Percentiles rank a stretch among this genome's conserved stretches.
These are phyloP conservation scores for Aspergillus costaricaensis DNA, from an alignment of 2,329 filamentous ascomycete species.

Conservation along the genomic window DNA sequence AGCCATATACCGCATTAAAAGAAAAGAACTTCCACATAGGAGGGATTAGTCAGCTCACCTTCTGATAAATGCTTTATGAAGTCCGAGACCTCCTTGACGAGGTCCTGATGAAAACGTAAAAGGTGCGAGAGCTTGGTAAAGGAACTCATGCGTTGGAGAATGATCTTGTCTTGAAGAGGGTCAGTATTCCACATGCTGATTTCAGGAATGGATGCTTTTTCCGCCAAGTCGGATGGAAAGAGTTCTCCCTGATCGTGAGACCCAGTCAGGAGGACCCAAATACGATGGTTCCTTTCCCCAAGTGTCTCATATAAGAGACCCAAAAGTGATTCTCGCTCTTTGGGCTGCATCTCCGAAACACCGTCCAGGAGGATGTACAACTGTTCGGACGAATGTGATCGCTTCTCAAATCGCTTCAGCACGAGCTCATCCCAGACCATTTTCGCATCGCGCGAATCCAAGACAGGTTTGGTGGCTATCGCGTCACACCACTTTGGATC, in stretches of 20 bases:
- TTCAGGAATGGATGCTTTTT: neutral
- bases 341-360: neutral
- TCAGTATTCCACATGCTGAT: neutral
- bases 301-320: neutral
- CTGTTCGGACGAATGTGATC: neutral
- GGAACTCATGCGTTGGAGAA: neutral
- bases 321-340: neutral
- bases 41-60: neutral
- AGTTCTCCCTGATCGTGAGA: neutral
- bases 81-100: neutral
- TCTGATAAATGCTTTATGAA: neutral
- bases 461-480: neutral
- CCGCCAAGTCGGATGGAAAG: neutral
- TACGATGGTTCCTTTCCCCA: neutral
- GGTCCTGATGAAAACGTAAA: neutral
- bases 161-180: neutral
- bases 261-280: neutral
- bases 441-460: neutral
- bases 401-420: neutral
- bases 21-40: no score
- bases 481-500: slow-evolving; percentile 1
- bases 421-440: neutral
- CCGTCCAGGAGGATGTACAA: neutral
- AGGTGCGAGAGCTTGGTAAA: neutral
- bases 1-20: neutral